Evolutionary conservation across 2,329 filamentous ascomycete genomes (phyloP).

Genomic region (Laburnicola sp.): DNA sequence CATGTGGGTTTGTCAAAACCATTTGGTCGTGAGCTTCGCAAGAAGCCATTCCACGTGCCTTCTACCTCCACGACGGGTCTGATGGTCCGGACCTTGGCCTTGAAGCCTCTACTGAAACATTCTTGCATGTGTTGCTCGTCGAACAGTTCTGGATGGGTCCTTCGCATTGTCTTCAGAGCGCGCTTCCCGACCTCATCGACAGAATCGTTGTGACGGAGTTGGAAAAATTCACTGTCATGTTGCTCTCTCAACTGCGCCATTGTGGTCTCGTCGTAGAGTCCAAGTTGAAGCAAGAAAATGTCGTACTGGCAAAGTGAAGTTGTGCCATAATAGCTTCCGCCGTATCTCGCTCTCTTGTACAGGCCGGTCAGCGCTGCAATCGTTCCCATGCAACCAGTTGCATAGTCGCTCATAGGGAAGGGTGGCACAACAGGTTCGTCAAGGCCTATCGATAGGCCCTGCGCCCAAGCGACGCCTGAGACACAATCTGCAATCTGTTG

Average conservation of each 20-base stretch:
- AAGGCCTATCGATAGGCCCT: constrained; percentile 64
- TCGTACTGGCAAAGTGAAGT: constrained; percentile 70
- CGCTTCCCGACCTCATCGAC: constrained; percentile 67
- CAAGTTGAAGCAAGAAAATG: constrained; percentile 64
- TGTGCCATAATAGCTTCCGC: constrained; percentile 68
- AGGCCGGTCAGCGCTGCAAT: constrained; percentile 68
- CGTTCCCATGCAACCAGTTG: constrained; percentile 71
- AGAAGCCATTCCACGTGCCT: constrained; percentile 54
- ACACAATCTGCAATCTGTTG: constrained; percentile 72
- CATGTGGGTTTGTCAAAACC: constrained; percentile 56
- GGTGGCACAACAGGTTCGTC: constrained; percentile 68
- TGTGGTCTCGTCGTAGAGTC: constrained; percentile 58
- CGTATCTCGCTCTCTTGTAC: constrained; percentile 62
- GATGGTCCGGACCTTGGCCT: constrained; percentile 53
- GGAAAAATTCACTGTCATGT: constrained; percentile 59
- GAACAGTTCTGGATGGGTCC: constrained; percentile 60
- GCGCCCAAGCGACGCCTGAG: constrained; percentile 63
- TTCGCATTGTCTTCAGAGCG: constrained; percentile 59
- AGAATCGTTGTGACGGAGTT: constrained; percentile 62
- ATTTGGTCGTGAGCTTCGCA: constrained; percentile 56
- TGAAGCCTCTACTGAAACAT: constrained; percentile 51
- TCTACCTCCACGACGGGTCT: constrained; percentile 52
- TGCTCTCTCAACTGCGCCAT: constrained; percentile 56
- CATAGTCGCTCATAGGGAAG: constrained; percentile 64
- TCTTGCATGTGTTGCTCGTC: constrained; percentile 53